Evolutionary conservation across 1,284 basidiomycete species (phyloP).

Genomic region (Boletus albobrunnescens): DNA sequence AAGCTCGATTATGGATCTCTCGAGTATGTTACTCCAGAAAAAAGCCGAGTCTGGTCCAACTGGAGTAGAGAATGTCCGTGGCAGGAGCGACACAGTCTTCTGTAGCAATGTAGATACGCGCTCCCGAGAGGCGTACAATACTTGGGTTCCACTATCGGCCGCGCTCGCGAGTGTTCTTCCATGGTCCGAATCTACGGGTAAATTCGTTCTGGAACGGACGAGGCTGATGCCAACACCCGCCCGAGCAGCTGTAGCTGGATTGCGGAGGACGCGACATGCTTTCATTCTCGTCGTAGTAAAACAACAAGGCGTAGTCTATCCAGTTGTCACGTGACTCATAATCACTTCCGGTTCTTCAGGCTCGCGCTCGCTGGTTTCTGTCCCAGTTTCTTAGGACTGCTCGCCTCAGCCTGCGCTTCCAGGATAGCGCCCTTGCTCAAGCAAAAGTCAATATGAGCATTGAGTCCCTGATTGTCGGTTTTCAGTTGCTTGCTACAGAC

Average conservation of each 20-base stretch:
- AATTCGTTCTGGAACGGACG: background rate
- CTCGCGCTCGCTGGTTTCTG: slow-evolving; percentile 2
- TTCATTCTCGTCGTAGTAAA: slow-evolving; percentile 11
- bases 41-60: slow-evolving; percentile 22
- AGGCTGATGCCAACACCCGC: background rate
- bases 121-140: background rate
- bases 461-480: slow-evolving; percentile 64
- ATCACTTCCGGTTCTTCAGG: slow-evolving; percentile 22
- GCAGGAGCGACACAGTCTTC: slow-evolving; percentile 40
- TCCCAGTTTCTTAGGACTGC: slow-evolving; percentile 22
- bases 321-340: slow-evolving; percentile 23
- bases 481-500: slow-evolving; percentile 55
- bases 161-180: slow-evolving; percentile 1
- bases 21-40: slow-evolving; percentile 42
- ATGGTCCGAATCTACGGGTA: background rate
- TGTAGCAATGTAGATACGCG: slow-evolving; percentile 36
- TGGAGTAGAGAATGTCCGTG: slow-evolving; percentile 34
- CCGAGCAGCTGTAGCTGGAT: slow-evolving; percentile 5
- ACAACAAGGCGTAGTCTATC: background rate
- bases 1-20: slow-evolving; percentile 35
- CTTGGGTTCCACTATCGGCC: background rate
- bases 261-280: slow-evolving; percentile 28
- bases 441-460: slow-evolving; percentile 76
- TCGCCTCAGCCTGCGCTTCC: slow-evolving; percentile 54
- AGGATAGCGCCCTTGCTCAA: slow-evolving; percentile 66